Conservation (phyloP, 257 asterid genomes). For the Craterostigma plantagineum region DNA sequence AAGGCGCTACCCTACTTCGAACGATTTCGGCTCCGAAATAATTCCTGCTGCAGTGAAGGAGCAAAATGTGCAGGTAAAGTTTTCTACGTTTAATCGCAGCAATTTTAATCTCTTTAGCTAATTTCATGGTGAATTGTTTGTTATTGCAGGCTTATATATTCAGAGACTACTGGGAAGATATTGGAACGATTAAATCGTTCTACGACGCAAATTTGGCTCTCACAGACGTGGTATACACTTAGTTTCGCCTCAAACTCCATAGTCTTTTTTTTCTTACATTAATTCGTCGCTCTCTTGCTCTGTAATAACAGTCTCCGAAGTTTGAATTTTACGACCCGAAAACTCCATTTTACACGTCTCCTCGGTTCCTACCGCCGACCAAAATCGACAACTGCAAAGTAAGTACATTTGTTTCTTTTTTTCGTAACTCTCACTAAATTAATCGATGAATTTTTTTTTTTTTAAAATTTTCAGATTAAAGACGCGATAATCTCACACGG, state of each 20-base stretch:
- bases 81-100: neutral
- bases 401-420: conserved; percentile 5
- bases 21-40: conserved; percentile 91
- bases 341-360: conserved; percentile 91
- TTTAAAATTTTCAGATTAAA: conserved; percentile 53
- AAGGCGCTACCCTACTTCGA: conserved; percentile 57
- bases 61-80: conserved; percentile 48
- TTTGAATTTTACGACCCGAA: conserved; percentile 86
- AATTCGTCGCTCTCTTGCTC: neutral
- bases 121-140: conserved; percentile 1
- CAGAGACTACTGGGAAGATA: conserved; percentile 97
- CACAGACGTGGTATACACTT: conserved; percentile 44
- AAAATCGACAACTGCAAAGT: conserved; percentile 81
- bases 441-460: too few relatives aligned
- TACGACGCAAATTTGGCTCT: conserved; percentile 86
- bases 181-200: conserved; percentile 73
- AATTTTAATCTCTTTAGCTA: neutral
- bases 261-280: neutral
- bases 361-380: conserved; percentile 88
- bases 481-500: conserved; percentile 94
- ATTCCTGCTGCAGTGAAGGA: conserved; percentile 74
- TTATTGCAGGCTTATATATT: conserved; percentile 71
- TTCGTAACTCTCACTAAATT: too few relatives aligned
- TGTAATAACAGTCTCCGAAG: conserved; percentile 47
- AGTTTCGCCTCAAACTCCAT: neutral